Evolutionary conservation across 352 stramenopile genomes (phyloP).

Genomic region (Pythium aristosporum): DNA sequence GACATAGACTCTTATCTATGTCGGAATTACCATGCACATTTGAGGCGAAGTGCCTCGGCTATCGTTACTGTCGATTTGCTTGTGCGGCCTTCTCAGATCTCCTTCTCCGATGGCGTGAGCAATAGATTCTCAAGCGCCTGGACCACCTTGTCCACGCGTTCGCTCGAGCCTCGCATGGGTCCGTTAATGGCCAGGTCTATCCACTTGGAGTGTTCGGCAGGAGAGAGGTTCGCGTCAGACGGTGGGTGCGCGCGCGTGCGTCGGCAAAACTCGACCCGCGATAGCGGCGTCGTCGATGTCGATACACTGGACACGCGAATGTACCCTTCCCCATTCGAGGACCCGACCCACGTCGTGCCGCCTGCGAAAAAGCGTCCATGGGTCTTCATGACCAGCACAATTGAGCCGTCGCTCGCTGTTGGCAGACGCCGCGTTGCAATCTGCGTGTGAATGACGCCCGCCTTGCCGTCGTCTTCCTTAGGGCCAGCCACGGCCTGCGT

Average conservation of each 20-base stretch:
- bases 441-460: background rate
- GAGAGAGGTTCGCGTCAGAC: background rate
- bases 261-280: background rate
- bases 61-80: too few species aligned
- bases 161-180: background rate
- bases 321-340: background rate
- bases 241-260: constrained; percentile 3
- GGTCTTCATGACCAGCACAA: background rate
- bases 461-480: background rate
- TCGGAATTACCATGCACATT: too few species aligned
- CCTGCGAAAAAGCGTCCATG: background rate
- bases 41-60: too few species aligned
- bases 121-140: too few species aligned
- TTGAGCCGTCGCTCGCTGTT: background rate
- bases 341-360: constrained; percentile 8
- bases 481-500: background rate
- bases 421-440: background rate
- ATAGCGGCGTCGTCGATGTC: background rate
- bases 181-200: background rate
- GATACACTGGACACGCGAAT: constrained; percentile 1
- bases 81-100: too few species aligned
- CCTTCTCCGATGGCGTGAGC: too few species aligned
- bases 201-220: background rate
- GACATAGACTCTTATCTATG: too few species aligned
- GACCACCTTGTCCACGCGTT: too few species aligned